Percentiles rank a stretch among this genome's conserved stretches.
These are phyloP conservation scores for Ceratocystiopsis minuta DNA, from an alignment of 2,329 filamentous ascomycete species.

Conservation along the genomic window DNA sequence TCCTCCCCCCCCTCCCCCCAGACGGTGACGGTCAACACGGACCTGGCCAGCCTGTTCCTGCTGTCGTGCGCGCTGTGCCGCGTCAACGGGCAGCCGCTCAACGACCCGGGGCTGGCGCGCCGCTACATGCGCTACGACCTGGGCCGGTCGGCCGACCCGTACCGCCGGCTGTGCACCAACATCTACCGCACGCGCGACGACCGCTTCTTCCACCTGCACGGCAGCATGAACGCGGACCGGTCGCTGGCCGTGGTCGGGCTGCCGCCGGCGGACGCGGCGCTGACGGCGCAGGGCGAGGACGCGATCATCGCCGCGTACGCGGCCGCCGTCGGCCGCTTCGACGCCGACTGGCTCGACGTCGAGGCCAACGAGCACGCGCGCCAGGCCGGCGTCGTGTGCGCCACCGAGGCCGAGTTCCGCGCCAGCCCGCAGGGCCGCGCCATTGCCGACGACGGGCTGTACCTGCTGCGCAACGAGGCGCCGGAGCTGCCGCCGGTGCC, in stretches of 20 bases:
- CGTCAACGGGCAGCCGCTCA: not conserved
- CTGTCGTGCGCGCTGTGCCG: no score
- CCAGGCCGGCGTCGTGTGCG: no score
- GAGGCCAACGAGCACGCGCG: no score
- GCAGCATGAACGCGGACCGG: slow-evolving; percentile 23
- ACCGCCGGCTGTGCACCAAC: not conserved
- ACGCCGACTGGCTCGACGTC: slow-evolving; percentile 18
- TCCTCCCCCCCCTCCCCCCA: no score
- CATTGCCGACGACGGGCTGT: no score
- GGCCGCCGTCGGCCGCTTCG: slow-evolving; percentile 15
- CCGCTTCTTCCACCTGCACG: slow-evolving; percentile 30
- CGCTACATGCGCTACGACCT: not conserved
- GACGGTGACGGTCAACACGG: no score
- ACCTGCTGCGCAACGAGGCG: no score
- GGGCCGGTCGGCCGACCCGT: not conserved
- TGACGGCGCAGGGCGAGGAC: no score
- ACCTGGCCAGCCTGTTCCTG: no score
- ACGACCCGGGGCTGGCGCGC: not conserved
- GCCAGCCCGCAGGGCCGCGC: no score
- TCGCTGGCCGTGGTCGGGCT: slow-evolving; percentile 26
- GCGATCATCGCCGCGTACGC: slow-evolving; percentile 4
- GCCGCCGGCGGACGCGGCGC: slow-evolving; percentile 12
- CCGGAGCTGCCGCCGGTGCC: no score
- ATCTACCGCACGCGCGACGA: slow-evolving; percentile 2
- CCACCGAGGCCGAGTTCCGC: no score